Evolutionary conservation across 169 alveolate genomes (phyloP), one percentile per base, ranked within the genome.

Genomic region (Cyclospora cayetanensis): DNA sequence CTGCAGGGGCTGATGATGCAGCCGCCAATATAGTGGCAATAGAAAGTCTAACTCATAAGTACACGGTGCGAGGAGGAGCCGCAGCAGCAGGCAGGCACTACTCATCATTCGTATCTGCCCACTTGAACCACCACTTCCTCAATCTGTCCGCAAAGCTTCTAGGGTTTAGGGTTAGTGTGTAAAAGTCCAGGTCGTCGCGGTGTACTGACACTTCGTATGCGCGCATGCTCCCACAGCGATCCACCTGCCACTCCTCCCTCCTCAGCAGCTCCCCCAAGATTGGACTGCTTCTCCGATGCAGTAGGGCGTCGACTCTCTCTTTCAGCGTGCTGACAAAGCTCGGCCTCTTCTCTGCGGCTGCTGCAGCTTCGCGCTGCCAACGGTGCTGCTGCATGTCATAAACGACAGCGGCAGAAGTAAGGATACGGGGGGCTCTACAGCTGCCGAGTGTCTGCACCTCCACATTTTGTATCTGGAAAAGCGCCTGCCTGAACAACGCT

Each of bases 391-490:
- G 53, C 68, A 4, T 18, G 76, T 82, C 90, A 53, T 53, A 82
- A 15, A 3, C 37, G 52, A 82, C 37, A 7, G 52, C 76, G 37
- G 74, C 37, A n/a, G 79, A 11, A n/a, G 55, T 27, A 18, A 82
- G 90, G 15, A 60, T 25, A 11, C 90, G 90, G 41, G 90, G 90
- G n/a, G 25, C 41, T 12, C 25, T 50, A 41, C 90, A 82, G 25
- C 90, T 42, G n/a, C 27, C 31, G 63, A 50, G 7, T 46, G 52
- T 65, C 39, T 42, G 60, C 27, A 82, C 90, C n/a, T 82, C 90
- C 4, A 82, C 90, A 29, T 82, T 82, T 31, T 82, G 90, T 12
- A 82, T 82, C 34, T 82, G 25, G 74, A 82, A 82, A 7, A 82
- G 29, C 27, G 74, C 15, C 52, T 82, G 90, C 1, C 90, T 43